phyloP scores from a whole-genome alignment of 192 early-diverging fungal species.

The Backusella luteola region DNA sequence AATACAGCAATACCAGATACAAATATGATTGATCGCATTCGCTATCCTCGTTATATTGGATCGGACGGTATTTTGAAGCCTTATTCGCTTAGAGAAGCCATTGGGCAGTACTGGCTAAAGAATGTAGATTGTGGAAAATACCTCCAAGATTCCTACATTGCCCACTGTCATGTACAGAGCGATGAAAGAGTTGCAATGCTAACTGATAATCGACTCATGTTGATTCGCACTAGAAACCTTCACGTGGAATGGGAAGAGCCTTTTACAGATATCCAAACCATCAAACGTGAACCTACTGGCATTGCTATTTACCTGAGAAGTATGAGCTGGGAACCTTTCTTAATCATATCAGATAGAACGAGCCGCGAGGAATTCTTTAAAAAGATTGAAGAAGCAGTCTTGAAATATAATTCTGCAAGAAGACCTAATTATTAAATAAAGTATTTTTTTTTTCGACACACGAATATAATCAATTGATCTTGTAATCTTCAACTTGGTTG shows the following conservation, averaged over 20 bases:
- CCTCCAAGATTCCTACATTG: conserved; percentile 82
- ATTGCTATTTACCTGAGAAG: conserved; percentile 67
- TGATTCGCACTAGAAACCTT: conserved; percentile 67
- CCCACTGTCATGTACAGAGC: conserved; percentile 78
- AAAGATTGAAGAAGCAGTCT: conserved; percentile 68
- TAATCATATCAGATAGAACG: conserved; percentile 65
- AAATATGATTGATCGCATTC: conserved; percentile 78
- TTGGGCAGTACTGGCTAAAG: conserved; percentile 86
- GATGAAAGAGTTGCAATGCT: conserved; percentile 86
- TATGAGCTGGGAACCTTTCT: conserved; percentile 64
- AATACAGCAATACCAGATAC: conserved; percentile 91
- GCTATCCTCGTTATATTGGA: conserved; percentile 83
- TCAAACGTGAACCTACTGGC: conserved; percentile 67
- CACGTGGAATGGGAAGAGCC: conserved; percentile 85
- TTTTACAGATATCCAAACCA: conserved; percentile 69
- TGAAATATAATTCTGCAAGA: conserved; percentile 21
- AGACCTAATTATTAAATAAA: background rate
- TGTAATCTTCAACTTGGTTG: too few species aligned
- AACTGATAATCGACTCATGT: conserved; percentile 74
- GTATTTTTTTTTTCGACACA: too few species aligned
- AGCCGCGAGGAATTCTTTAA: conserved; percentile 67
- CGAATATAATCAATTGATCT: too few species aligned
- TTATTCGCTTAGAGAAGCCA: conserved; percentile 73
- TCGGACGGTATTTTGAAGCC: conserved; percentile 78
- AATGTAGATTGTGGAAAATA: conserved; percentile 74